Base-by-base conservation (phyloP, 176 grass and related monocot genomes). In the Saccharum spontaneum region DNA sequence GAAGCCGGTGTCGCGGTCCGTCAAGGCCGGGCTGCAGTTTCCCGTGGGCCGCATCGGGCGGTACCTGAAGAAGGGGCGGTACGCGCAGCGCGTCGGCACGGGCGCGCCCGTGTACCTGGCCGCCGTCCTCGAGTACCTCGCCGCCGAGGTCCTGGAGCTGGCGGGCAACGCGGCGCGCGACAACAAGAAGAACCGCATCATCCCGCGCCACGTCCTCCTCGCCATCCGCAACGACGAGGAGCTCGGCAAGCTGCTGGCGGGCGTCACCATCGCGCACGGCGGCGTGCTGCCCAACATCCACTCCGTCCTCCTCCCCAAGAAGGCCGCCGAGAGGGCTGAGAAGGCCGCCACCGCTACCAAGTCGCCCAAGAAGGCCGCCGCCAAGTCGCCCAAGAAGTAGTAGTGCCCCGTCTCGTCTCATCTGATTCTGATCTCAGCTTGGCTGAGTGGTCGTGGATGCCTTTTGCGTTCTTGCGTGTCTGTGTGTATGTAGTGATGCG, bases 51-150 rank as follows among this genome's bases (percentile, higher is more conserved):
- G 86, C 13, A 73, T 91, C 38, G 86, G 59, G 0, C 82, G 90
- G 0, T 91, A 82, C 86, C 90, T 91, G 15, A 91, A 88, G 86
- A 72, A 88, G 0, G 90, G 86, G 31, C 89, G 89, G 59, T 90
- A 90, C 80, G 76, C 85, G 36, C 11, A 70, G 80, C 89, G 85
- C 65, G 83, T 86, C 1, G 92, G 87, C 72, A 60, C 66, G 1
- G 89, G 89, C 49, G 92, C 89, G 10, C 90, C 92, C 31, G 92
- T 94, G 10, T 92, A 88, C 87, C 92, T 94, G 31, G 87, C 89
- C 18, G 92, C 89, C 63, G 89, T 94, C 26, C 89, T 94, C 30
- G 92, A 94, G 76, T 94, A 94, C 87, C 92, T 94, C 28, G 90
- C 92, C 4, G 92, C 90, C 79, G 79, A 87, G 89, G 76, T 91